Conservation (phyloP, 768 basidiomycete species). For the Suillus plorans region DNA sequence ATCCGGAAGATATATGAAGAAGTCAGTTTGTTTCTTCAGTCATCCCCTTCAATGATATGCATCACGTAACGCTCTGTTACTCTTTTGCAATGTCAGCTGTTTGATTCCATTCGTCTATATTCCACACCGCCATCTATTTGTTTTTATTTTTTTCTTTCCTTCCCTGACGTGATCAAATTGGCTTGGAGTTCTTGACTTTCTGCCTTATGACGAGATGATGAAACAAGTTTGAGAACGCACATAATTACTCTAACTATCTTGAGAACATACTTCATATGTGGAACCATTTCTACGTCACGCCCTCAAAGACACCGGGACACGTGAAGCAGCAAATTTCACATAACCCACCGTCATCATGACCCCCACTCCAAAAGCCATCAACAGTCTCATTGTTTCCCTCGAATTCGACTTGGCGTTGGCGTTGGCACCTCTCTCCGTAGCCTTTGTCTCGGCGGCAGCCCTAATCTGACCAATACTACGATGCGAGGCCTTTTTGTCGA, state of each 20-base stretch:
- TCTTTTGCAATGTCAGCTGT: neutral
- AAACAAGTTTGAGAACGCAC: neutral
- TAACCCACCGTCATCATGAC: constrained; percentile 18
- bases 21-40: constrained; percentile 43
- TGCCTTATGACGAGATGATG: too few relatives aligned
- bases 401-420: neutral
- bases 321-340: constrained; percentile 12
- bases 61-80: constrained; percentile 62
- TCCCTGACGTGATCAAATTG: too few relatives aligned
- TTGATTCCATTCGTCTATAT: neutral
- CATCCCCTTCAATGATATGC: constrained; percentile 14
- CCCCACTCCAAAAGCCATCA: constrained; percentile 32
- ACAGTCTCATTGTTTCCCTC: constrained; percentile 8
- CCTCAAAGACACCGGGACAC: neutral
- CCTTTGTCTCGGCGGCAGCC: neutral
- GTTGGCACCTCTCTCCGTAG: neutral
- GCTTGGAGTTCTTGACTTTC: too few relatives aligned
- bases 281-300: neutral
- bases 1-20: constrained; percentile 69
- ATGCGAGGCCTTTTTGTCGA: constrained; percentile 15
- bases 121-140: neutral
- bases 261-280: neutral
- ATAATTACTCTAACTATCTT: neutral
- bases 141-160: neutral
- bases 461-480: neutral